Evolutionary conservation across 2,329 filamentous ascomycete genomes (phyloP).

Genomic region (Didymosphaeria variabile): DNA sequence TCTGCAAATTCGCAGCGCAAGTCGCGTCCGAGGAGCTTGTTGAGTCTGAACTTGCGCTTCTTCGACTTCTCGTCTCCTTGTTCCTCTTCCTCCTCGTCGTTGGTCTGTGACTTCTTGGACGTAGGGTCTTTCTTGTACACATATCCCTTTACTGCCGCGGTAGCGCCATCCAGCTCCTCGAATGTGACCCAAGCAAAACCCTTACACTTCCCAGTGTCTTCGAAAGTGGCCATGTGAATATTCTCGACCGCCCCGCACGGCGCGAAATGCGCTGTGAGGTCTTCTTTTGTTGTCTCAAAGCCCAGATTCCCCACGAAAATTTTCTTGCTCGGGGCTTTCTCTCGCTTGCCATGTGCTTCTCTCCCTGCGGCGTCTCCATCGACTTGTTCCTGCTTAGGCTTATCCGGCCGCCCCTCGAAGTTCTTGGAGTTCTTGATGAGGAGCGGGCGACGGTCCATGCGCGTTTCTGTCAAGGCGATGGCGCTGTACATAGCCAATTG

Average conservation of each 20-base stretch:
- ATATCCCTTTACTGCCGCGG: conserved; percentile 82
- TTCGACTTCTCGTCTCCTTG: conserved; percentile 57
- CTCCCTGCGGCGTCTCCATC: conserved; percentile 38
- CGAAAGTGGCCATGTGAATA: conserved; percentile 91
- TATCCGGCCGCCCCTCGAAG: conserved; percentile 87
- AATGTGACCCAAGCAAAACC: conserved; percentile 97
- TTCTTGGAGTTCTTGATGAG: conserved; percentile 93
- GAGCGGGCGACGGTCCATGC: conserved; percentile 78
- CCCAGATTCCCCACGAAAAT: conserved; percentile 78
- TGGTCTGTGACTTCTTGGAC: conserved; percentile 52
- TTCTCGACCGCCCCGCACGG: conserved; percentile 85
- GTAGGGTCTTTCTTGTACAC: conserved; percentile 71
- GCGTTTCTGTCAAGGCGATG: conserved; percentile 84
- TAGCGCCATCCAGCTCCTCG: conserved; percentile 77
- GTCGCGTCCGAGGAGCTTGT: conserved; percentile 79
- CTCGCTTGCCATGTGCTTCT: conserved; percentile 25
- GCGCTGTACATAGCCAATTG: conserved; percentile 76
- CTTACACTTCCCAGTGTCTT: conserved; percentile 97
- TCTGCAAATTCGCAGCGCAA: conserved; percentile 94
- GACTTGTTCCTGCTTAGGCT: conserved; percentile 56
- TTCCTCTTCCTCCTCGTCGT: conserved; percentile 63
- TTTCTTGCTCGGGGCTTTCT: conserved; percentile 75
- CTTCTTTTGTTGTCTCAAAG: conserved; percentile 72
- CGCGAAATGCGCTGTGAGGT: conserved; percentile 80
- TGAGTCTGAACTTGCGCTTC: conserved; percentile 78